Percentiles rank a stretch among this genome's conserved stretches.
Evolutionary conservation across 2,329 filamentous ascomycete genomes (phyloP).

Genomic region (Emericellopsis atlantica): DNA sequence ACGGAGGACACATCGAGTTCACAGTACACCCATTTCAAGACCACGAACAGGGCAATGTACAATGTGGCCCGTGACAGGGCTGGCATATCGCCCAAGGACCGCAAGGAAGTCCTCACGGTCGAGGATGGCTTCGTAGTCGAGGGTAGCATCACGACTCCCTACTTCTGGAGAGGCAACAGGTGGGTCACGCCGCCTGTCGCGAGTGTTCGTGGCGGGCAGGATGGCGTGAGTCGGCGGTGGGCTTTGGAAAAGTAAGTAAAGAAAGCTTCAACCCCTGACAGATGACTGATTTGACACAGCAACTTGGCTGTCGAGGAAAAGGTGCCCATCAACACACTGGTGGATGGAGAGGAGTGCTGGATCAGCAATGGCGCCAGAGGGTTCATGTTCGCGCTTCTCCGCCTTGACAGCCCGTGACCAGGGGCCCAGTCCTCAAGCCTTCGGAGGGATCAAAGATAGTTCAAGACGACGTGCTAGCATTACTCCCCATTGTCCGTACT

Average conservation of each 20-base stretch:
- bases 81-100: constrained; percentile 34
- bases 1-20: constrained; percentile 25
- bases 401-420: too few relatives aligned
- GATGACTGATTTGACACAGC: constrained; percentile 15
- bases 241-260: constrained; percentile 51
- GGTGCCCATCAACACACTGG: constrained; percentile 46
- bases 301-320: constrained; percentile 52
- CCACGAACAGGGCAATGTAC: constrained; percentile 62
- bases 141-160: constrained; percentile 70
- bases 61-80: constrained; percentile 53
- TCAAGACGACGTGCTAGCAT: too few relatives aligned
- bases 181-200: constrained; percentile 76
- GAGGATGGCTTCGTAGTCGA: constrained; percentile 56
- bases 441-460: too few relatives aligned
- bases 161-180: constrained; percentile 56
- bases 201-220: constrained; percentile 46
- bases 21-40: constrained; percentile 78
- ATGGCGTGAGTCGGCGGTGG: constrained; percentile 74
- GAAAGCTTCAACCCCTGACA: constrained; percentile 3
- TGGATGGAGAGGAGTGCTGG: constrained; percentile 70
- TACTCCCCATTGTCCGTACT: too few relatives aligned
- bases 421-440: too few relatives aligned
- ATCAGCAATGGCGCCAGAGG: constrained; percentile 81
- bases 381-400: constrained; percentile 28
- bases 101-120: constrained; percentile 64